Evolutionary conservation across 2,329 filamentous ascomycete species (phyloP).

Genomic region (Aspergillus sp.): DNA sequence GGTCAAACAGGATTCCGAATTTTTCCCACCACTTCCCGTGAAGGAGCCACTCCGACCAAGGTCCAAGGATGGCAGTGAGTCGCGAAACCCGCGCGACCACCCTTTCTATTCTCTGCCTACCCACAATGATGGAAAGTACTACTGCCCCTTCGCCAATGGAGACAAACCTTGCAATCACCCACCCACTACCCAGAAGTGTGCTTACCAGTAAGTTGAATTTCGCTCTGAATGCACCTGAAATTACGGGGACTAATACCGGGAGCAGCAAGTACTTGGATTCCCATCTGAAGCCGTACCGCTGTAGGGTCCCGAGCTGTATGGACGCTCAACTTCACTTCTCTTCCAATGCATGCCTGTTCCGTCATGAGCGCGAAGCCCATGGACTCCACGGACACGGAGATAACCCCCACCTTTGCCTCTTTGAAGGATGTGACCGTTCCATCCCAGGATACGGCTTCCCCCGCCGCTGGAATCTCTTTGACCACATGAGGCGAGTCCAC

Average conservation of each 20-base stretch:
- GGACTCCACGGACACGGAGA: constrained; percentile 93
- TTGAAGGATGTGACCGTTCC: constrained; percentile 82
- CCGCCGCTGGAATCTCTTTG: constrained; percentile 89
- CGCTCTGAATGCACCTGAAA: constrained; percentile 4
- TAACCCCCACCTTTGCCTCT: constrained; percentile 86
- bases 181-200: constrained; percentile 96
- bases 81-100: constrained; percentile 43
- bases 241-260: background rate
- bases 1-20: constrained; percentile 38
- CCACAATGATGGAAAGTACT: constrained; percentile 74
- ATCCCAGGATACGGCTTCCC: constrained; percentile 84
- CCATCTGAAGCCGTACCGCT: constrained; percentile 93
- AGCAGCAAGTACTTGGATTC: constrained; percentile 94
- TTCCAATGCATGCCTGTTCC: constrained; percentile 89
- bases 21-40: constrained; percentile 35
- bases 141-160: constrained; percentile 79
- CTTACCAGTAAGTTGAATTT: constrained; percentile 80
- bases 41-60: constrained; percentile 35
- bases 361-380: constrained; percentile 93
- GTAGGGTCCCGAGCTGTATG: constrained; percentile 81
- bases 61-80: constrained; percentile 39
- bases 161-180: constrained; percentile 78
- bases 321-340: constrained; percentile 89
- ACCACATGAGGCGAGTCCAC: constrained; percentile 97
- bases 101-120: constrained; percentile 44